Evolutionary conservation across 257 asterid species (phyloP).

Genomic region (Linaria vulgaris): DNA sequence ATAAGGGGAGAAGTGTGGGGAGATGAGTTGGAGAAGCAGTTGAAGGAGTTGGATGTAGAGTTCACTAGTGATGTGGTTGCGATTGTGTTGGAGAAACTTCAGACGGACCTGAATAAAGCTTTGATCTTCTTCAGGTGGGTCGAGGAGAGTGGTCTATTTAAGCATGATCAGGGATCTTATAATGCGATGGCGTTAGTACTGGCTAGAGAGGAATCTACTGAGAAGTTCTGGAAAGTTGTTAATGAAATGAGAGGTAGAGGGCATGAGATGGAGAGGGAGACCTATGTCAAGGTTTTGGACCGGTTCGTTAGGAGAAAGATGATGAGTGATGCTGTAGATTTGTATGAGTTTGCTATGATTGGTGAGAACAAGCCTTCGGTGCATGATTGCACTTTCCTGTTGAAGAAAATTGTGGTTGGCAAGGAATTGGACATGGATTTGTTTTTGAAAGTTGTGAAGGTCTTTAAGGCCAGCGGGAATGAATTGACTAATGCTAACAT

Average conservation of each 20-base stretch:
- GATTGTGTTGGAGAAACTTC: constrained; percentile 48
- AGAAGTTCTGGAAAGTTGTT: constrained; percentile 69
- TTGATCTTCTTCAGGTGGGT: constrained; percentile 85
- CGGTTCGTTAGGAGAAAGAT: constrained; percentile 51
- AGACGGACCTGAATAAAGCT: constrained; percentile 46
- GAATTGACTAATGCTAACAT: constrained; percentile 46
- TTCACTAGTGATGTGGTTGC: constrained; percentile 57
- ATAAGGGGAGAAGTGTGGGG: constrained; percentile 67
- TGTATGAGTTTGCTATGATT: constrained; percentile 71
- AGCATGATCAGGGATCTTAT: constrained; percentile 52
- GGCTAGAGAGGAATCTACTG: constrained; percentile 46
- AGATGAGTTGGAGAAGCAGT: constrained; percentile 58
- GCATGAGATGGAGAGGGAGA: constrained; percentile 55
- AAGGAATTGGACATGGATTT: constrained; percentile 69
- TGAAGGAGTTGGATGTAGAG: constrained; percentile 48
- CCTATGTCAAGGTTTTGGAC: constrained; percentile 42
- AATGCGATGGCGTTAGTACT: constrained; percentile 59
- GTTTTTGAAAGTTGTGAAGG: constrained; percentile 52
- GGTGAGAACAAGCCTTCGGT: constrained; percentile 61
- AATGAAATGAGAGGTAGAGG: constrained; percentile 71
- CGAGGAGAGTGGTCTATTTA: constrained; percentile 63
- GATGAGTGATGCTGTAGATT: constrained; percentile 71
- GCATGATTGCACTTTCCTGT: constrained; percentile 62
- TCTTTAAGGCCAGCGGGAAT: constrained; percentile 58
- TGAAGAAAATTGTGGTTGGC: constrained; percentile 70